Evolutionary conservation across 306 rosid species (phyloP), one percentile per base, ranked within the genome.

Genomic region (Vachellia pachyceras): DNA sequence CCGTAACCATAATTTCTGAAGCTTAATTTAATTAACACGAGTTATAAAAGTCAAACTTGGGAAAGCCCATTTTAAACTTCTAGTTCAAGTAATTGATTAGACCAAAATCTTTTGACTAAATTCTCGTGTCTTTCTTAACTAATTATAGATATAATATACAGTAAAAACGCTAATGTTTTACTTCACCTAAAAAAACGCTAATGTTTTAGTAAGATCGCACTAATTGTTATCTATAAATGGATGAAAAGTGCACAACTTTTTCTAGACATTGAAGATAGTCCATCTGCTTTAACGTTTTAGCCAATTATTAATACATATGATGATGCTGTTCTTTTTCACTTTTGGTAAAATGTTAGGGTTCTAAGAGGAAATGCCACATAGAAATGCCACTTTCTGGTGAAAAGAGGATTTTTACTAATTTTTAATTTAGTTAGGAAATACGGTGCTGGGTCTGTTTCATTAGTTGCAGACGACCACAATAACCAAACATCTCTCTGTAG

Each of bases 21-120:
- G 41, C 49, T 42, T 65, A 23, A 75, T 29, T 29, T 29, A 29
- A 20, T 67, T 75, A 61, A 65, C 41, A 25, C 54, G 6, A 41
- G 22, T 50, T 33, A 10, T 66, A 23, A 18, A 61, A 79, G 90
- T 89, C 90, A 84, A 83, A 80, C 25, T 52, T 82, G 22, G 66
- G 50, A 81, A 81, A 72, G 41, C 71, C 40, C 63, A 68, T 23
- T 54, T 50, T 41, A 13, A 60, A 78, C 73, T 76, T 61, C 50
- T 67, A 52, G 75, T 36, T 3, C 42, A 46, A 3, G 71, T 76
- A 23, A 75, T 17, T 25, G 67, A 50, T 83, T 83, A 77, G 85
- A 83, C 88, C 82, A 85, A 73, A 33, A 36, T 79, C 61, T 57
- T 25, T 15, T 46, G 23, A 57, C 80, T 81, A 66, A 81, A 72